Percentiles rank a stretch among this genome's conserved stretches.
Conservation (phyloP, 371 early-diverging fungal species). For the Mortierella sp. region DNA sequence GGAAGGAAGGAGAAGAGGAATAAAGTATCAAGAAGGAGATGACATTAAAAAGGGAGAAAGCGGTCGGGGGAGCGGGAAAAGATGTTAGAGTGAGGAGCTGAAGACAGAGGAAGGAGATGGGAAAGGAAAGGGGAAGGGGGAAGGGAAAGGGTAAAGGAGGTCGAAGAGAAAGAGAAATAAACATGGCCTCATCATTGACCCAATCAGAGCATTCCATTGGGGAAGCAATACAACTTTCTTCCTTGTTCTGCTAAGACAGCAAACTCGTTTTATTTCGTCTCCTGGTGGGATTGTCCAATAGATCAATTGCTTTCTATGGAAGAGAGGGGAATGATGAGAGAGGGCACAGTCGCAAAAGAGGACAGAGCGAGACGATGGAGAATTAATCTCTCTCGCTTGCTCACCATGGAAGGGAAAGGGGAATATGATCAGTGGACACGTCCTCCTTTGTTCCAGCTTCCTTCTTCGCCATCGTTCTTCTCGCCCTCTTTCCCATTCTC, state of each 20-base stretch:
- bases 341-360: too few species aligned
- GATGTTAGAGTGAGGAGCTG: neutral
- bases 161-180: neutral
- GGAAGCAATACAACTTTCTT: constrained; percentile 11
- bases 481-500: too few species aligned
- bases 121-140: neutral
- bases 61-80: constrained; percentile 10
- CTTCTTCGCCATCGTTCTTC: too few species aligned
- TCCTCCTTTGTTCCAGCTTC: too few species aligned
- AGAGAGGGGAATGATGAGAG: too few species aligned
- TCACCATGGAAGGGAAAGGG: too few species aligned
- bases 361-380: too few species aligned
- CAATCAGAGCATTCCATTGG: neutral
- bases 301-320: neutral
- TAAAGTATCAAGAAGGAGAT: neutral
- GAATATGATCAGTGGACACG: too few species aligned
- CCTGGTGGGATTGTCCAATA: neutral
- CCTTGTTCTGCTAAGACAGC: neutral
- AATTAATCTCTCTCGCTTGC: too few species aligned
- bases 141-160: neutral
- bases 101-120: neutral
- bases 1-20: neutral
- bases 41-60: neutral
- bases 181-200: neutral
- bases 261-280: neutral